Base-by-base conservation (phyloP, 2,329 filamentous ascomycete genomes). In the Diaporthe vexans region DNA sequence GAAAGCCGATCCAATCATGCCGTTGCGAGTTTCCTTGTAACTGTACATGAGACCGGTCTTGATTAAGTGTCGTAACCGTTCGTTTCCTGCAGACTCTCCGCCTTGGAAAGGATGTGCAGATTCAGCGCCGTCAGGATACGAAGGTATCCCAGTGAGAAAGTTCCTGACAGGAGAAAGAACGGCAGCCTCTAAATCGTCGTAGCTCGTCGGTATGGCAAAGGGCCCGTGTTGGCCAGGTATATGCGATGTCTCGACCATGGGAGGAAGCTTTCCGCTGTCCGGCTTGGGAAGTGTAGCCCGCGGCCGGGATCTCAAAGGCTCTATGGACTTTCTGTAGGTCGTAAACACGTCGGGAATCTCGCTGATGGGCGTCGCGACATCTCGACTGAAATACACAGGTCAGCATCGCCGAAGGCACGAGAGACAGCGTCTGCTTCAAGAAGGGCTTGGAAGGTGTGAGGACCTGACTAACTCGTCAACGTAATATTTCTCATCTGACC, bases 271-370 rank as follows among this genome's bases (percentile, higher is more conserved):
- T 1, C 81, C 80, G 29, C 85, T 83, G 1, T 81, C 78, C 0
- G 92, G 92, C 1, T 83, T 84, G 0, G 91, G 86, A 1, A 94
- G 80, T 0, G 86, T 80, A 1, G 85, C 80, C 54, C 93, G 88
- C 5, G 94, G 93, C 17, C 89, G 89, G 52, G 90, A 85, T 56
- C 92, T 88, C 2, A 95, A 84, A 0, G 93, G 93, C 77, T 95
- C 94, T 71, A 94, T 88, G 3, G 87, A 89, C 81, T 95, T 95
- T 10, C 93, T 89, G 78, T 93, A 96, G 0, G 88, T 88, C 0
- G 94, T 95, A 80, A 95, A 96, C 2, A 95, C 87, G 78, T 95
- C 92, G 2, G 93, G 93, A 1, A 95, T 85, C 2, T 94, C 88
- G 3, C 87, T 79, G 61, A 94, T 86, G 0, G 90, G 88, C 0